These are phyloP conservation scores for Exophiala calicioides DNA, from an alignment of 2,329 filamentous ascomycete genomes.

Conservation along the genomic window DNA sequence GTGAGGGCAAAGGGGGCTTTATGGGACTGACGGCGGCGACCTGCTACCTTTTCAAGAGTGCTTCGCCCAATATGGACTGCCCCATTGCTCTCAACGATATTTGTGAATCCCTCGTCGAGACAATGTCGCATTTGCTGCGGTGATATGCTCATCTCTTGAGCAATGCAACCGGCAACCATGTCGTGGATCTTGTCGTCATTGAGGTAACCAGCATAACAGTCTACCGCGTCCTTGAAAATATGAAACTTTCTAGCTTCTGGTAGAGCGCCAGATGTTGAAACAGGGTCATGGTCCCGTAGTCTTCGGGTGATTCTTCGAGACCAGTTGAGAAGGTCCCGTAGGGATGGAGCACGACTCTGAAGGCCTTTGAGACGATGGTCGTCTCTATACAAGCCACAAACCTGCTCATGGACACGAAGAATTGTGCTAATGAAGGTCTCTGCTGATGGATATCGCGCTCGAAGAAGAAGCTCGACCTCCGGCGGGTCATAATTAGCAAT, in stretches of 20 bases:
- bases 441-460: slow-evolving; percentile 69
- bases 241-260: slow-evolving; percentile 72
- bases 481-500: slow-evolving; percentile 64
- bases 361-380: slow-evolving; percentile 30
- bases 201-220: slow-evolving; percentile 85
- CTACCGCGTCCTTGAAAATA: slow-evolving; percentile 90
- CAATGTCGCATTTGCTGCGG: slow-evolving; percentile 79
- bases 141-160: slow-evolving; percentile 83
- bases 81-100: slow-evolving; percentile 62
- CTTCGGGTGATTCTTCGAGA: slow-evolving; percentile 73
- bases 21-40: slow-evolving; percentile 40
- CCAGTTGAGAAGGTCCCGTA: slow-evolving; percentile 88
- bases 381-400: slow-evolving; percentile 38
- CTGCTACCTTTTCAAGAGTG: slow-evolving; percentile 53
- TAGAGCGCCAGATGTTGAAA: slow-evolving; percentile 41
- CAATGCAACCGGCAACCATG: slow-evolving; percentile 68
- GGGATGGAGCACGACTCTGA: slow-evolving; percentile 60
- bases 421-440: slow-evolving; percentile 57
- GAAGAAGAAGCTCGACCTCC: slow-evolving; percentile 75
- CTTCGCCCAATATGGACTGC: slow-evolving; percentile 66
- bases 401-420: slow-evolving; percentile 57
- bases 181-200: slow-evolving; percentile 64
- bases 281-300: slow-evolving; percentile 44
- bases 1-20: slow-evolving; percentile 75
- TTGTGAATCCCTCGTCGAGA: slow-evolving; percentile 69